Evolutionary conservation across 2,329 filamentous ascomycete genomes (phyloP).

Genomic region (Aspergillus arachidicola): DNA sequence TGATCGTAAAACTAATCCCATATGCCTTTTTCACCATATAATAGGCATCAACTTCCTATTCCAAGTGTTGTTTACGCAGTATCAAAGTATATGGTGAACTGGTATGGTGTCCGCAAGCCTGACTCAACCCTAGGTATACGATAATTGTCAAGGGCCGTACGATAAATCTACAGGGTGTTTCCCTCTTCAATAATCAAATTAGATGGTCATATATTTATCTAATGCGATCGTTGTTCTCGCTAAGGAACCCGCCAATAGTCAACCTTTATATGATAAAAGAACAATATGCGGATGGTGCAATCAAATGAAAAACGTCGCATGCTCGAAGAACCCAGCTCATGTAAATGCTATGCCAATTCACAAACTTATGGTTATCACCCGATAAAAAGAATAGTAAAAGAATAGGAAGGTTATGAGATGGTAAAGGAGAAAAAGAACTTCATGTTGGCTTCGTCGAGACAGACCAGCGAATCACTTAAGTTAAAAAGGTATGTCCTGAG

Average conservation of each 20-base stretch:
- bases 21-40: too few species aligned
- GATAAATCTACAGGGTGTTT: background rate
- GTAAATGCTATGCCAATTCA: background rate
- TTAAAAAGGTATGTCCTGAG: background rate
- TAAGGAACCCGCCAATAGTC: background rate
- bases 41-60: too few species aligned
- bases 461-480: background rate
- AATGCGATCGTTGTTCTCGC: background rate
- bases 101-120: too few species aligned
- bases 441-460: background rate
- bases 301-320: background rate
- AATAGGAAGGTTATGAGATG: background rate
- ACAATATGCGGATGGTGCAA: background rate
- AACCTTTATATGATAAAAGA: background rate
- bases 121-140: background rate
- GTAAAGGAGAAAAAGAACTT: background rate
- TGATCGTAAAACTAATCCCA: too few species aligned
- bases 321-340: background rate
- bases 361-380: background rate
- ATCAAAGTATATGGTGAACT: too few species aligned
- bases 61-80: too few species aligned
- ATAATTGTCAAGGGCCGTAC: background rate
- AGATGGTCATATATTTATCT: background rate
- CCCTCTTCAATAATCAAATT: background rate
- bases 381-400: background rate